phyloP scores from a whole-genome alignment of 2,329 filamentous ascomycete species.

The Pseudonectria foliicola region DNA sequence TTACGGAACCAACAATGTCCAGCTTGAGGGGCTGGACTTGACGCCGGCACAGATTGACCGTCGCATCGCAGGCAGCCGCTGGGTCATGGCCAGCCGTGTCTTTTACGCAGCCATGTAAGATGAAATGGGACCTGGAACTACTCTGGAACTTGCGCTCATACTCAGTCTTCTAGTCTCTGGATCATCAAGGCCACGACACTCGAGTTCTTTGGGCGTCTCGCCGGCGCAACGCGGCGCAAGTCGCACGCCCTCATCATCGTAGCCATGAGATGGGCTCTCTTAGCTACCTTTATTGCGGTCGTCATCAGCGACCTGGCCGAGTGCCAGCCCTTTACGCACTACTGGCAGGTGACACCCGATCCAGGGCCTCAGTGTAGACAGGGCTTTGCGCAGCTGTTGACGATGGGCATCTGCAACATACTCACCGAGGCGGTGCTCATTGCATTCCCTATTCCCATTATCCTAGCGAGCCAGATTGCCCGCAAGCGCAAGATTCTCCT shows the following conservation, averaged over 20 bases:
- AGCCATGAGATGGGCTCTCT: slow-evolving; percentile 63
- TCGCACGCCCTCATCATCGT: slow-evolving; percentile 64
- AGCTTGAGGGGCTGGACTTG: slow-evolving; percentile 29
- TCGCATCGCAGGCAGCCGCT: slow-evolving; percentile 62
- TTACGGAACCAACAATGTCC: slow-evolving; percentile 85
- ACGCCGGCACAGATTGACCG: slow-evolving; percentile 37
- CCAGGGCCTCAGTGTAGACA: slow-evolving; percentile 76
- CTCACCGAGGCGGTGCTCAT: slow-evolving; percentile 79
- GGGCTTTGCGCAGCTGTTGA: slow-evolving; percentile 75
- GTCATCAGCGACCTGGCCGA: slow-evolving; percentile 73
- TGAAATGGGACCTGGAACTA: too few species aligned
- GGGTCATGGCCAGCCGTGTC: slow-evolving; percentile 73
- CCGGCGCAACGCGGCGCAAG: slow-evolving; percentile 67
- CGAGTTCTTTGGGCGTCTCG: slow-evolving; percentile 81
- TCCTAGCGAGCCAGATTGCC: slow-evolving; percentile 68
- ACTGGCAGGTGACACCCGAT: slow-evolving; percentile 73
- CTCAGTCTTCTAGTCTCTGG: slow-evolving; percentile 61
- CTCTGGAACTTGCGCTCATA: not conserved
- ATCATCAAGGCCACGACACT: slow-evolving; percentile 80
- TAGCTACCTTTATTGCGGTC: slow-evolving; percentile 67
- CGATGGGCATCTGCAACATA: slow-evolving; percentile 76
- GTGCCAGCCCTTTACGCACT: slow-evolving; percentile 64
- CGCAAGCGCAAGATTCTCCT: slow-evolving; percentile 71
- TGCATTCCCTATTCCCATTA: slow-evolving; percentile 78
- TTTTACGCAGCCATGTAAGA: slow-evolving; percentile 80